phyloP scores from a whole-genome alignment of 805 yeast species.

The Saccharomycopsis fermentans region DNA sequence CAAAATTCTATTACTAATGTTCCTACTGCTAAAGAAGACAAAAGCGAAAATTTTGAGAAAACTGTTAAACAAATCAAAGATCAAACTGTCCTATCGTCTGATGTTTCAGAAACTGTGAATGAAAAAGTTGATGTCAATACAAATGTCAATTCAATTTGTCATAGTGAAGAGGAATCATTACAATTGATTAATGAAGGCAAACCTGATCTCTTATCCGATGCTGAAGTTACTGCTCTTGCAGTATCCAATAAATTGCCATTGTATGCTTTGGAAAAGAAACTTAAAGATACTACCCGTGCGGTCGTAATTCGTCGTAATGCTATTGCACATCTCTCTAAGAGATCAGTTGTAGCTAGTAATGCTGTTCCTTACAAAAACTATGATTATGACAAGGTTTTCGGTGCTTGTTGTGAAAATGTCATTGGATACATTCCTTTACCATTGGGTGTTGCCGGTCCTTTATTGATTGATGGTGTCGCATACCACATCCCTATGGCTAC shows the following conservation, averaged over 20 bases:
- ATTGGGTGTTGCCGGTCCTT: conserved; percentile 96
- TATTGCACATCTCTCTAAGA: conserved; percentile 73
- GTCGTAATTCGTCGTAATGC: conserved; percentile 88
- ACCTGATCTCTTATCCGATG: conserved; percentile 53
- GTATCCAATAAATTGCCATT: conserved; percentile 73
- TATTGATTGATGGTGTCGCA: conserved; percentile 79
- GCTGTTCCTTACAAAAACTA: conserved; percentile 73
- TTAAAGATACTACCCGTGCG: conserved; percentile 84
- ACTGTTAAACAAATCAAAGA: conserved; percentile 25
- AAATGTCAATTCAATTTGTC: conserved; percentile 27
- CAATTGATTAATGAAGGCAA: conserved; percentile 60
- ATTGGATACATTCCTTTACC: conserved; percentile 96
- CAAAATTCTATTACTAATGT: conserved; percentile 34
- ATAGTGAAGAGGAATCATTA: conserved; percentile 56
- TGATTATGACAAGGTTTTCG: conserved; percentile 92
- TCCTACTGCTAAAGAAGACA: not conserved
- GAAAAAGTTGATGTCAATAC: conserved; percentile 20
- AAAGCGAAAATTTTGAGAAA: not conserved
- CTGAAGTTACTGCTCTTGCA: conserved; percentile 65
- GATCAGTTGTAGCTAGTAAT: conserved; percentile 63
- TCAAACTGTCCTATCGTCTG: conserved; percentile 19
- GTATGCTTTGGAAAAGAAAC: conserved; percentile 88
- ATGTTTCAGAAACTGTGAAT: conserved; percentile 14
- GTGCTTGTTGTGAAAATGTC: conserved; percentile 98
- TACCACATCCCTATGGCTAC: conserved; percentile 98